Conservation (phyloP, 192 early-diverging fungal genomes). For the Lunasporangiospora selenospora region DNA sequence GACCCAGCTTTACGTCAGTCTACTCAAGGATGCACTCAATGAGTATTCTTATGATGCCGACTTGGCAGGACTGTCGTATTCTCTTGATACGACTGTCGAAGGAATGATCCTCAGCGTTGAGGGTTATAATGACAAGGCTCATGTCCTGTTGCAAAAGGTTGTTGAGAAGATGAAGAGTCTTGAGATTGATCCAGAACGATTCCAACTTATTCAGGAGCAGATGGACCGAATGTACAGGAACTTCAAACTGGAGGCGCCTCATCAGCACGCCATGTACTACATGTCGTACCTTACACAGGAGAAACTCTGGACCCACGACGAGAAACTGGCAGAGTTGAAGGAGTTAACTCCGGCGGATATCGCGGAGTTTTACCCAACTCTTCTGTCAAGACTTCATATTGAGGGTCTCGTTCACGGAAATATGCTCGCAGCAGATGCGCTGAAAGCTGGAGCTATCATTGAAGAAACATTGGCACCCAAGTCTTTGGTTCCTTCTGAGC, state of each 20-base stretch:
- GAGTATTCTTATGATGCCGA: constrained; percentile 92
- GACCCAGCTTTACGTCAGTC: constrained; percentile 72
- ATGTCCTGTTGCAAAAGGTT: constrained; percentile 72
- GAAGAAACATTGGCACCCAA: constrained; percentile 64
- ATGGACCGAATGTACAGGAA: constrained; percentile 78
- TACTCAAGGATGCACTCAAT: constrained; percentile 85
- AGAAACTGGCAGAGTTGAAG: constrained; percentile 77
- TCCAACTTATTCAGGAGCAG: constrained; percentile 84
- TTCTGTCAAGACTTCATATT: constrained; percentile 73
- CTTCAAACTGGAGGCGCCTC: constrained; percentile 78
- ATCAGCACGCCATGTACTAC: constrained; percentile 81
- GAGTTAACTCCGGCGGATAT: constrained; percentile 76
- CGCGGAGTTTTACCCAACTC: constrained; percentile 73
- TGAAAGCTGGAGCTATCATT: constrained; percentile 66
- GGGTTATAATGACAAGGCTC: constrained; percentile 92
- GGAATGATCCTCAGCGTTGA: constrained; percentile 73
- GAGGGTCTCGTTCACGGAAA: constrained; percentile 94
- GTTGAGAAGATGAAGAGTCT: constrained; percentile 70
- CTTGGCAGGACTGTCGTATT: constrained; percentile 84
- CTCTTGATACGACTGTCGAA: constrained; percentile 72
- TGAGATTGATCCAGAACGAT: constrained; percentile 71
- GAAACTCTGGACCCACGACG: constrained; percentile 78
- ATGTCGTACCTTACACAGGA: constrained; percentile 78
- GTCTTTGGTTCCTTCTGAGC: constrained; percentile 62
- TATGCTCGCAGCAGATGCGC: constrained; percentile 69